Conservation (phyloP, 768 basidiomycete genomes). For the Cystobasidium tubakii region DNA sequence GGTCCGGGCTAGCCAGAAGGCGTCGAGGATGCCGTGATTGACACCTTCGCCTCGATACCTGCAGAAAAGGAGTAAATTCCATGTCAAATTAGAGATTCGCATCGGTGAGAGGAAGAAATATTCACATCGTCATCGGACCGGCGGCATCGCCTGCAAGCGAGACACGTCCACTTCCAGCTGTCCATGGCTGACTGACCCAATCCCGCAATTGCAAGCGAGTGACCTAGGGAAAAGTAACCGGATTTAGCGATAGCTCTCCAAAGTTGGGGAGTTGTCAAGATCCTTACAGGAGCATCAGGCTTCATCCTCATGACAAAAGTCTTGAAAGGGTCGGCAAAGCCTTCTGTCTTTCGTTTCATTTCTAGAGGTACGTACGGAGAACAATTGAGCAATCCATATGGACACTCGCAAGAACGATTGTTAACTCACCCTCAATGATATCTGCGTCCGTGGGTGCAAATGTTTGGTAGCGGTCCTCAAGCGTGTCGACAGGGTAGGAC, state of each 20-base stretch:
- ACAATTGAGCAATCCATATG: neutral
- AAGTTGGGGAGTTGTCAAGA: neutral
- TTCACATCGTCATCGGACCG: constrained; percentile 30
- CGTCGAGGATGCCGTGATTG: constrained; percentile 34
- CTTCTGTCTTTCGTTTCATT: constrained; percentile 14
- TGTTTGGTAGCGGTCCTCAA: constrained; percentile 7
- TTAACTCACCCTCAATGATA: constrained; percentile 14
- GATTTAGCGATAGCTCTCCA: neutral
- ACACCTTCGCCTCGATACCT: constrained; percentile 34
- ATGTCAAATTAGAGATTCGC: too few species aligned
- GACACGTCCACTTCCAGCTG: constrained; percentile 12
- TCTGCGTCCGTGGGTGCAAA: constrained; percentile 12
- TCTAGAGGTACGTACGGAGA: neutral
- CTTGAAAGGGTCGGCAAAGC: constrained; percentile 8
- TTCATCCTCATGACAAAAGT: constrained; percentile 16
- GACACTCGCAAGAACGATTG: too few species aligned
- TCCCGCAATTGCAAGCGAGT: constrained; percentile 22
- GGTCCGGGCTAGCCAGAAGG: constrained; percentile 20
- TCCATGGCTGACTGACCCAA: constrained; percentile 31
- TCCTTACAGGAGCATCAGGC: neutral
- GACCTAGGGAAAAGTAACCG: neutral
- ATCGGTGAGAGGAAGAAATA: too few species aligned
- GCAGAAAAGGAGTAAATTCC: neutral
- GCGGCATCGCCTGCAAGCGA: constrained; percentile 27
- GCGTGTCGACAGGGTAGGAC: constrained; percentile 14